Conservation (phyloP, 352 stramenopile species). For the Phytopythium cucurbitacearum region DNA sequence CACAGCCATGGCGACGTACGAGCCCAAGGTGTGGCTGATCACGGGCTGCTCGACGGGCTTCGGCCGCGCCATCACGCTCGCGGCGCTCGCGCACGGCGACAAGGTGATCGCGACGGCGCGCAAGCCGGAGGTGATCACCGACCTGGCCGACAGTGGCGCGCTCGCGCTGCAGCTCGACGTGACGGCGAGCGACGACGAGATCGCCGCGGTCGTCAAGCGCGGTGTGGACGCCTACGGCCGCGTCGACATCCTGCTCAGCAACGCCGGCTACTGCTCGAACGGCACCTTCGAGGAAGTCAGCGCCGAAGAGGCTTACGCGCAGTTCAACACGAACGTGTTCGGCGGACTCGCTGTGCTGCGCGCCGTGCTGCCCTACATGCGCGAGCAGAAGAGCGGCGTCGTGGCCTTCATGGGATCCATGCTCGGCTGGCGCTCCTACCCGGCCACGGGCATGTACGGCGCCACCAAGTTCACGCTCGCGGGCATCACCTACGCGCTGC, state of each 20-base stretch:
- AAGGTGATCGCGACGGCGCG: slow-evolving; percentile 14
- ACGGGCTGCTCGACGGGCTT: slow-evolving; percentile 37
- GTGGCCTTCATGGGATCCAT: slow-evolving; percentile 28
- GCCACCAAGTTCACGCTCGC: slow-evolving; percentile 25
- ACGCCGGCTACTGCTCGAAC: slow-evolving; percentile 8
- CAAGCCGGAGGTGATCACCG: slow-evolving; percentile 3
- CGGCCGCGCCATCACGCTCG: slow-evolving; percentile 16
- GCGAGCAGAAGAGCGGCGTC: slow-evolving; percentile 19
- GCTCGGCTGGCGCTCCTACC: slow-evolving; percentile 9
- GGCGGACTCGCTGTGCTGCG: slow-evolving; percentile 15
- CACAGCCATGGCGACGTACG: no score
- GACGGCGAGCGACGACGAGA: slow-evolving; percentile 7
- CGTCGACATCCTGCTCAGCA: slow-evolving; percentile 13
- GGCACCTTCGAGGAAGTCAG: slow-evolving; percentile 13
- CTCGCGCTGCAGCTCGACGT: slow-evolving; percentile 11
- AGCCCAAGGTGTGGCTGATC: slow-evolving; percentile 31
- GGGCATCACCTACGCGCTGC: slow-evolving; percentile 18
- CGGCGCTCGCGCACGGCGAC: slow-evolving; percentile 8
- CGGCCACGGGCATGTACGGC: slow-evolving; percentile 17
- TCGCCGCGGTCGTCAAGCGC: slow-evolving; percentile 4
- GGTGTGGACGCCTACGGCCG: slow-evolving; percentile 4
- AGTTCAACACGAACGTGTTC: slow-evolving; percentile 32
- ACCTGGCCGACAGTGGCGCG: slow-evolving; percentile 5
- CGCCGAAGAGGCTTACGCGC: slow-evolving; percentile 13
- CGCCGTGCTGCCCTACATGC: slow-evolving; percentile 26